These are phyloP conservation scores for barrel medic (Medicago truncatula) DNA, from an alignment of 306 rosid genomes.

Conservation along the genomic window DNA sequence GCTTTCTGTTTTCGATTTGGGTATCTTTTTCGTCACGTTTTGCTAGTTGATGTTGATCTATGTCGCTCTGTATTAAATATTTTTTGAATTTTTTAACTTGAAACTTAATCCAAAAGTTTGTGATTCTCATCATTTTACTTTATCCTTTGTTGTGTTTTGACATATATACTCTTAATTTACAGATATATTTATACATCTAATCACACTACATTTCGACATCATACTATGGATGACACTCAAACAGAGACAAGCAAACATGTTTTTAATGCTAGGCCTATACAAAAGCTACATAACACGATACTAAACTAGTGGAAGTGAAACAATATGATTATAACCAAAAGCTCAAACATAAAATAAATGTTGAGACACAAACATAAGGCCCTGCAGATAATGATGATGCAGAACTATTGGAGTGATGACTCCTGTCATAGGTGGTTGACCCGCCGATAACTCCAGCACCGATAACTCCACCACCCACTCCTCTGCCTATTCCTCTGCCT, in stretches of 20 bases:
- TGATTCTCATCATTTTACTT: too few species aligned
- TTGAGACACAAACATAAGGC: conserved; percentile 28
- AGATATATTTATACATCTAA: not conserved
- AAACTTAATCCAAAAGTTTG: too few species aligned
- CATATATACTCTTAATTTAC: too few species aligned
- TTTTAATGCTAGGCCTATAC: not conserved
- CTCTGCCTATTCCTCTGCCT: not conserved
- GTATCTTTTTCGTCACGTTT: too few species aligned
- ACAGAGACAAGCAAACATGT: not conserved
- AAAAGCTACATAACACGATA: not conserved
- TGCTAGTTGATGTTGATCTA: too few species aligned
- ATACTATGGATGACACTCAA: not conserved
- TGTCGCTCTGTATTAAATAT: too few species aligned
- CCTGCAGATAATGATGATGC: conserved; percentile 27
- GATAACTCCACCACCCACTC: not conserved
- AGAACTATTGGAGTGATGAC: conserved; percentile 9
- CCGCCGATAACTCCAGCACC: conserved; percentile 18
- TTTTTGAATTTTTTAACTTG: too few species aligned
- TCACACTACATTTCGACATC: not conserved
- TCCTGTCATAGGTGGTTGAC: conserved; percentile 14
- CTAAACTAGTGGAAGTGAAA: conserved; percentile 18
- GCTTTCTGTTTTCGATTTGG: too few species aligned
- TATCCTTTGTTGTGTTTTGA: too few species aligned
- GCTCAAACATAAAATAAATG: conserved; percentile 12
- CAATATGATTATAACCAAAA: conserved; percentile 14